Base-by-base conservation (phyloP, 2,329 filamentous ascomycete genomes). In the Paecilomyces sp. region DNA sequence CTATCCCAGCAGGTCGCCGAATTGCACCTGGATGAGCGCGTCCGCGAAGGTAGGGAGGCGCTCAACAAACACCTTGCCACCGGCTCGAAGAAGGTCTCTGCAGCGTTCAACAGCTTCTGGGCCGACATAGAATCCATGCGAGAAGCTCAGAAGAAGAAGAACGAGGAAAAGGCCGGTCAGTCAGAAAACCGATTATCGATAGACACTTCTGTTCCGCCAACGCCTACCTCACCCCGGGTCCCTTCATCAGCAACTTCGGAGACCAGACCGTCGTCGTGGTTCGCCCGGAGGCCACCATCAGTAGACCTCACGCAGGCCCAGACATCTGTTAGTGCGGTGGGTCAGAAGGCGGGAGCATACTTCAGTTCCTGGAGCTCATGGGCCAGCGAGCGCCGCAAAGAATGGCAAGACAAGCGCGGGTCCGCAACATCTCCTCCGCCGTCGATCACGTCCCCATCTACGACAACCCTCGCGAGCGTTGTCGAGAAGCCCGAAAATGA, bases 1-100 rank as follows among this genome's bases (percentile, higher is more conserved):
- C 83, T 99, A 34, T 87, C 91, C 36, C 90, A 95, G 73, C 94
- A 97, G 76, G 90, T 99, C 56, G 89, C 93, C 65, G 93, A 97
- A 62, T 83, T 97, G 55, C 92, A 97, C 72, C 83, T 97, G 1
- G 94, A 99, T 72, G 94, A 97, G 72, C 86, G 90, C 8, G 86
- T 97, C 60, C 88, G 90, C 0, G 88, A 90, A 61, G 90, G 92
- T 8, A 85, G 87, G 58, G 94, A 97, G 73, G 89, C 88, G 0
- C 81, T 97, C 2, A 91, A 91, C n/a, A 88, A 92, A 61, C 92
- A 96, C 67, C 74, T 97, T n/a, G 89, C 90, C 3, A 91, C 89
- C 0, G 92, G 94, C 0, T 88, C 89, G 58, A 91, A 94, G 68
- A 95, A 93, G 76, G 90, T 96, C 0, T 92, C 88, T 22, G 88